Conservation (phyloP, 2,329 filamentous ascomycete genomes). For the Aspergillus udagawae region DNA sequence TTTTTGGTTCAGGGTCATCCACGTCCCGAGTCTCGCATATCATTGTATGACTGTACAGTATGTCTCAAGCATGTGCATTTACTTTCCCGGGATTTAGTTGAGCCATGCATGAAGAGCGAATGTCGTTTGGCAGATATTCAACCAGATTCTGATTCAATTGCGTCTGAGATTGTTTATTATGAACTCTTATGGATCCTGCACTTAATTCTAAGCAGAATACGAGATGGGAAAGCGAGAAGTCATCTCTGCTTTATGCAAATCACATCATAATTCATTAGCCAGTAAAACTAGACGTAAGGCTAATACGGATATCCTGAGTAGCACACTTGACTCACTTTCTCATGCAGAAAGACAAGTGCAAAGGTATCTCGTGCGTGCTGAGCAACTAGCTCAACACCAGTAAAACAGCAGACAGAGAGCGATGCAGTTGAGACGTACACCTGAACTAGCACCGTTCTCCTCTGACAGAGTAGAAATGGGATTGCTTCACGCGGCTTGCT, state of each 20-base stretch:
- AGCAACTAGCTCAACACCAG: not conserved
- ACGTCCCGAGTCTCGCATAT: not conserved
- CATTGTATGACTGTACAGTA: not conserved
- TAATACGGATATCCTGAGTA: not conserved
- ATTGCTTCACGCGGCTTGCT: slow-evolving; percentile 66
- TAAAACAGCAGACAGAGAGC: not conserved
- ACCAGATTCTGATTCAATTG: not conserved
- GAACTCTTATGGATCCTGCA: not conserved
- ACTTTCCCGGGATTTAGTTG: not conserved
- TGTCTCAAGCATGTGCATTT: not conserved
- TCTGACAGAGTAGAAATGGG: slow-evolving; percentile 65
- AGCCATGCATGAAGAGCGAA: not conserved
- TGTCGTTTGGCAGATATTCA: not conserved
- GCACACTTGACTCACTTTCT: not conserved
- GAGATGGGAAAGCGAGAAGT: not conserved
- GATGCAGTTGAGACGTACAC: not conserved
- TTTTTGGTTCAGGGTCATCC: not conserved
- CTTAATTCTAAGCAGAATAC: not conserved
- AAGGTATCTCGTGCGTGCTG: not conserved
- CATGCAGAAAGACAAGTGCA: not conserved
- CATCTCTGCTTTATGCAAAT: not conserved
- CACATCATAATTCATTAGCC: not conserved
- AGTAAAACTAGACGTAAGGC: not conserved
- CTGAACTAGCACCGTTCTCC: slow-evolving; percentile 32
- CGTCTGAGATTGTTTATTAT: not conserved